Evolutionary conservation across 2,329 filamentous ascomycete genomes (phyloP).

Genomic region (Diaporthe sp.): DNA sequence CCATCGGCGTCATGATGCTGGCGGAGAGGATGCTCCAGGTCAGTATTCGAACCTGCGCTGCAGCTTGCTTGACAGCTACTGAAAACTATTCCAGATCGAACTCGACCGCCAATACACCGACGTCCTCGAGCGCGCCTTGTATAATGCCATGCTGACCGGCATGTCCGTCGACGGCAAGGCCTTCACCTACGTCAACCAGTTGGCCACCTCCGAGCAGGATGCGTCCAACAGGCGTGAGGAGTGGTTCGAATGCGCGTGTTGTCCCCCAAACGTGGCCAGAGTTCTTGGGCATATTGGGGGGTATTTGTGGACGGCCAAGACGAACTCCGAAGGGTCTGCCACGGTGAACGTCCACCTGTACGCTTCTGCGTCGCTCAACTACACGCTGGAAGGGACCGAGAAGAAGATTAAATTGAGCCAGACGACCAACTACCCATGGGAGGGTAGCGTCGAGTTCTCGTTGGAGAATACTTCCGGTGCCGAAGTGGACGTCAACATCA

Average conservation of each 20-base stretch:
- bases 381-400: constrained; percentile 50
- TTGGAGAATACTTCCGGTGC: constrained; percentile 51
- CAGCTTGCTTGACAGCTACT: no score
- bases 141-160: constrained; percentile 71
- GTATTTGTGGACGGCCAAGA: constrained; percentile 65
- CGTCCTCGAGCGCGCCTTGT: constrained; percentile 71
- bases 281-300: constrained; percentile 68
- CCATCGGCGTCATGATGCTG: constrained; percentile 72
- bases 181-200: constrained; percentile 74
- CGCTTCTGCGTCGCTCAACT: constrained; percentile 58
- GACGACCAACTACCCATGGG: constrained; percentile 69
- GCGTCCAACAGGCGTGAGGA: constrained; percentile 61
- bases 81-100: no score
- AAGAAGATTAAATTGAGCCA: constrained; percentile 58
- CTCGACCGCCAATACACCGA: constrained; percentile 67
- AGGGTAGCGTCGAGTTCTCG: constrained; percentile 62
- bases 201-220: constrained; percentile 66
- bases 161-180: constrained; percentile 68
- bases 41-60: no score
- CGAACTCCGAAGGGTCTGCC: constrained; percentile 6
- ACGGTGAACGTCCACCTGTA: constrained; percentile 67
- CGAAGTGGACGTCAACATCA: constrained; percentile 58
- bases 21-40: constrained; percentile 68
- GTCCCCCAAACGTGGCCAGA: constrained; percentile 70
- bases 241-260: constrained; percentile 73